Evolutionary conservation across 2,329 filamentous ascomycete genomes (phyloP).

Genomic region (Talaromyces sp.): DNA sequence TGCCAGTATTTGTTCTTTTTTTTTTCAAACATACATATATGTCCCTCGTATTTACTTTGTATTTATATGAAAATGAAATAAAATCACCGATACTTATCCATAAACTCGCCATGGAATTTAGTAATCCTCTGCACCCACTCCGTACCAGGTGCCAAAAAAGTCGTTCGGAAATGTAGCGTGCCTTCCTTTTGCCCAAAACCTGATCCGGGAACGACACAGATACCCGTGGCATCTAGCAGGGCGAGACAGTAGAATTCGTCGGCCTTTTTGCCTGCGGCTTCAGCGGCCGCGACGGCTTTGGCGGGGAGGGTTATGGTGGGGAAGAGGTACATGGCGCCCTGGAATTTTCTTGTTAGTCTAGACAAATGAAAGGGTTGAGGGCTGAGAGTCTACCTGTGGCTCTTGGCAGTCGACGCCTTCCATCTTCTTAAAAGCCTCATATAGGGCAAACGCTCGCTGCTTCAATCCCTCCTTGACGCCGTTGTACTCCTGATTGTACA

Average conservation of each 20-base stretch:
- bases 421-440: constrained; percentile 88
- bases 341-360: constrained; percentile 8
- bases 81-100: constrained; percentile 63
- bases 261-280: constrained; percentile 63
- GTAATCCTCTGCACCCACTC: constrained; percentile 86
- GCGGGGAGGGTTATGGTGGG: constrained; percentile 77
- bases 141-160: constrained; percentile 91
- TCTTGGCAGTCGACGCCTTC: constrained; percentile 87
- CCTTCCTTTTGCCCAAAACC: constrained; percentile 93
- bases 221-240: constrained; percentile 85
- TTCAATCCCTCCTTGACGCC: constrained; percentile 72
- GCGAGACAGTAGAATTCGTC: constrained; percentile 95
- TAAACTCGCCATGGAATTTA: constrained; percentile 87
- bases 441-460: constrained; percentile 75
- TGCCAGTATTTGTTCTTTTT: background rate
- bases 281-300: constrained; percentile 71
- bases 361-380: constrained; percentile 13
- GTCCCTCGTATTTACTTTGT: too few species aligned
- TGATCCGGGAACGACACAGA: constrained; percentile 86
- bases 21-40: background rate
- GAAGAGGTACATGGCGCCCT: constrained; percentile 99
- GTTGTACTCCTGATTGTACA: constrained; percentile 82
- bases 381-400: constrained; percentile 68
- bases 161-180: constrained; percentile 90
- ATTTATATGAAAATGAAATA: background rate